Percentiles rank a stretch among this genome's conserved stretches.
Evolutionary conservation across 2,329 filamentous ascomycete genomes (phyloP).

Genomic region (Lasiodiplodia theobromae): DNA sequence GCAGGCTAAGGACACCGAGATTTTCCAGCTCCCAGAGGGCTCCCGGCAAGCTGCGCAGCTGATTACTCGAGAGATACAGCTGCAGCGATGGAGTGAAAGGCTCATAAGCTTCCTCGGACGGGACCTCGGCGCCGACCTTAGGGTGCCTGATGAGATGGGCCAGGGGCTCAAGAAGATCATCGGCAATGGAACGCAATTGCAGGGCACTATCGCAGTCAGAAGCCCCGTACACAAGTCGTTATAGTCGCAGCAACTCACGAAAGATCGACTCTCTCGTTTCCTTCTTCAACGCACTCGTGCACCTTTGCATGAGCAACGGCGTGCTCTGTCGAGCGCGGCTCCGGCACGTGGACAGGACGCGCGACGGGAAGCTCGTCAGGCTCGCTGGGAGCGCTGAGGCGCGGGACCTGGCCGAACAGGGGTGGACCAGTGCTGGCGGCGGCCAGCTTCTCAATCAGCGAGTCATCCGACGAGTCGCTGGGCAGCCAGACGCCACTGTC

Average conservation of each 20-base stretch:
- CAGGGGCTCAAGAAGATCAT: conserved; percentile 65
- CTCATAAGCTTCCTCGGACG: conserved; percentile 66
- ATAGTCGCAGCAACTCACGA: conserved; percentile 55
- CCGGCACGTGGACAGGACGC: conserved; percentile 12
- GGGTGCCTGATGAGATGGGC: conserved; percentile 47
- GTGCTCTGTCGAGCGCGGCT: neutral
- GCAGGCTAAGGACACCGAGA: conserved; percentile 70
- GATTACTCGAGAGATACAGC: conserved; percentile 68
- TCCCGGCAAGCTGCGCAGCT: conserved; percentile 62
- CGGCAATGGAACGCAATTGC: conserved; percentile 56
- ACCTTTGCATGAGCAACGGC: conserved; percentile 21
- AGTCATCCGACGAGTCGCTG: conserved; percentile 62
- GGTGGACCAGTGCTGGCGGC: conserved; percentile 26
- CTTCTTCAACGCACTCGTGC: conserved; percentile 57
- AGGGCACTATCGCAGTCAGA: conserved; percentile 28
- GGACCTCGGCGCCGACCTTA: conserved; percentile 62
- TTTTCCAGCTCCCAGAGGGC: conserved; percentile 68
- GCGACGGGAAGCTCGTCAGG: conserved; percentile 1
- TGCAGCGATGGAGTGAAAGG: conserved; percentile 66
- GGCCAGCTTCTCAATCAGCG: conserved; percentile 53
- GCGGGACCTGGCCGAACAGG: conserved; percentile 27
- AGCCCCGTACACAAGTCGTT: conserved; percentile 3
- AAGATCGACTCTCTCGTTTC: conserved; percentile 67
- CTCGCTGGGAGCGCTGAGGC: conserved; percentile 15
- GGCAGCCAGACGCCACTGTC: conserved; percentile 76